Evolutionary conservation across 176 grass and related monocot species (phyloP).

Genomic region (Oryza glumipatula): DNA sequence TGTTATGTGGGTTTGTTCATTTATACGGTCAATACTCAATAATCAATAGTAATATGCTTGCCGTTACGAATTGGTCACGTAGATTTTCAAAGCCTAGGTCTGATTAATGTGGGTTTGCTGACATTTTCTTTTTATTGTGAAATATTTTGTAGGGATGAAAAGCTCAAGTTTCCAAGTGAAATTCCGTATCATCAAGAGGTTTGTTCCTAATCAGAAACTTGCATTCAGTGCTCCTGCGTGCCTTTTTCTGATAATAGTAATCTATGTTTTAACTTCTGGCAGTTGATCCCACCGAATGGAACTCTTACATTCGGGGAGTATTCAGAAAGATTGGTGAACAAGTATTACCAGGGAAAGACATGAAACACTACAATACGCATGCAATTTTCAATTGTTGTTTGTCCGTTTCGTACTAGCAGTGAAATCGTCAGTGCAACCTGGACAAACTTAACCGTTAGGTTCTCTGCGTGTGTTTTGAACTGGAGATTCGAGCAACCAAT

Average conservation of each 20-base stretch:
- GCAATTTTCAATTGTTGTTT: no score
- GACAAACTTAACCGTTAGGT: no score
- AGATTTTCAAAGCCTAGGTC: neutral
- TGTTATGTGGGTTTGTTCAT: slow-evolving; percentile 12
- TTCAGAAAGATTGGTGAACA: slow-evolving; percentile 68
- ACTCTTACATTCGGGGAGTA: slow-evolving; percentile 88
- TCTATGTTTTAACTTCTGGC: slow-evolving; percentile 14
- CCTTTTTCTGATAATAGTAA: neutral
- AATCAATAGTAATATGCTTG: neutral
- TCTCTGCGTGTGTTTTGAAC: no score
- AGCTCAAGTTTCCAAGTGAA: slow-evolving; percentile 64
- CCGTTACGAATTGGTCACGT: neutral
- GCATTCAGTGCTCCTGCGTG: neutral
- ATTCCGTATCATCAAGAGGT: slow-evolving; percentile 87
- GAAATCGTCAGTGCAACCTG: no score
- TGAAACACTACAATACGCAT: slow-evolving; percentile 30
- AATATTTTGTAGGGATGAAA: slow-evolving; percentile 70
- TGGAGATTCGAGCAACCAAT: no score
- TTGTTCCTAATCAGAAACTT: slow-evolving; percentile 20
- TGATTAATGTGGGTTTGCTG: neutral
- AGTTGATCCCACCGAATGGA: slow-evolving; percentile 75
- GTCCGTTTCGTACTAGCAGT: no score
- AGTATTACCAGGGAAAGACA: slow-evolving; percentile 62
- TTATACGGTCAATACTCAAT: neutral
- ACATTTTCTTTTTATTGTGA: neutral